Conservation (phyloP, 306 rosid species). For the Casuarina equisetifolia region DNA sequence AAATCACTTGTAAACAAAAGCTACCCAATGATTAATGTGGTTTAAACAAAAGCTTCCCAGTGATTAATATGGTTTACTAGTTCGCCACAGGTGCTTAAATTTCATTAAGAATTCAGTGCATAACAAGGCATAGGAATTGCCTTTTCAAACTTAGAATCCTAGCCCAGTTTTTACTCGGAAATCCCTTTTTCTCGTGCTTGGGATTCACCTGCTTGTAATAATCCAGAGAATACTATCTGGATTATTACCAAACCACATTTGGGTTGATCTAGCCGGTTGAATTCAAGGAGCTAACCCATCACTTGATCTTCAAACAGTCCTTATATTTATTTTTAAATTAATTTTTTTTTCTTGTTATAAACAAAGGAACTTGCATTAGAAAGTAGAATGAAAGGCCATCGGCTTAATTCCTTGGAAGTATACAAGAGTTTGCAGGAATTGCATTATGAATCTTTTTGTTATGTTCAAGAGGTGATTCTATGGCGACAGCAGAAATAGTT, state of each 20-base stretch:
- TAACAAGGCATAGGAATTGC: background rate
- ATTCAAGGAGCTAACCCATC: background rate
- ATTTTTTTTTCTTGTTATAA: background rate
- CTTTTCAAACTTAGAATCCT: background rate
- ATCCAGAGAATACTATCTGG: background rate
- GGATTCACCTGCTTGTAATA: background rate
- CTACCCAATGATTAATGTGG: background rate
- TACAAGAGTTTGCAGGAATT: background rate
- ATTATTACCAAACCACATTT: background rate
- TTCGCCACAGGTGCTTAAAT: background rate
- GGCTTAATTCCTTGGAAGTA: background rate
- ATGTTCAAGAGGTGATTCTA: background rate
- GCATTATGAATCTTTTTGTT: background rate
- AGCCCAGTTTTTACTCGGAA: background rate
- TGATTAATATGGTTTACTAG: background rate
- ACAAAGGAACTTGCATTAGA: background rate
- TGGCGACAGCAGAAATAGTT: background rate
- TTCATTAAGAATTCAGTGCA: background rate
- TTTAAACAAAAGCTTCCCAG: background rate
- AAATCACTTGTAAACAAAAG: background rate
- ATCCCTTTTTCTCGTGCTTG: background rate
- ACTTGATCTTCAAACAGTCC: constrained; percentile 14
- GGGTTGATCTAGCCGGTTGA: background rate
- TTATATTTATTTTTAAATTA: no score
- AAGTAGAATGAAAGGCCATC: background rate